Base-by-base conservation (phyloP, 2,329 filamentous ascomycete genomes). In the Fusarium begoniae region DNA sequence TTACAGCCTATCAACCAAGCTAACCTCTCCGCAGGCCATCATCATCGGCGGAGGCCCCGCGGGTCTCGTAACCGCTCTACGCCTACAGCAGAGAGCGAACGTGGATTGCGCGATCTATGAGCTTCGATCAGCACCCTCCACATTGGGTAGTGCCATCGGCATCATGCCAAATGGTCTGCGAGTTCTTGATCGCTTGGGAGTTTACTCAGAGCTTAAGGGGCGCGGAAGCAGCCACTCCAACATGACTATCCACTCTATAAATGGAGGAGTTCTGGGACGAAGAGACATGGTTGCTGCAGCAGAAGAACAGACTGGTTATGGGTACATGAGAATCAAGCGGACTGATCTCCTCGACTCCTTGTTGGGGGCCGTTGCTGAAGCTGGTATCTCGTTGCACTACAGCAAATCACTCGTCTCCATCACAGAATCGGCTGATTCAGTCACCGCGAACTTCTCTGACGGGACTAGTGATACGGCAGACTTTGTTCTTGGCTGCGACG, bases 151-250 rank as follows among this genome's bases (percentile, higher is more conserved):
- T 2, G 58, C 58, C 26, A 55, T 61, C 3, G 58, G 58, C 7
- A 56, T 61, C n/a, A 14, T 56, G n/a, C 37, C 58, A 15, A 61
- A 61, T 20, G 58, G 58, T n/a, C n/a, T 56, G 20, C 58, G 58
- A 3, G 37, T 61, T 10, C 48, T 61, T 22, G 58, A 61, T 35
- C 47, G 58, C 9, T 24, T 61, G 12, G 58, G 58, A 9, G 48
- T 61, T n/a, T 56, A 56, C 48, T 56, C 48, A 13, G n/a, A 61
- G 13, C 58, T 61, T n/a, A 40, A 43, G 18, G 8, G 55, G 14
- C 58, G 28, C 15, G 58, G 58, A 43, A 61, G 58, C 28, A 56
- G 48, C 8, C 58, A 61, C 28, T 61, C 58, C 15, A 35, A 30
- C 5, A 43, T 61, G 22, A 56, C 48, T 3, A 40, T 61, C 14